These are phyloP conservation scores for Dioszegia aurantiaca DNA, from an alignment of 768 basidiomycete genomes.

Conservation along the genomic window DNA sequence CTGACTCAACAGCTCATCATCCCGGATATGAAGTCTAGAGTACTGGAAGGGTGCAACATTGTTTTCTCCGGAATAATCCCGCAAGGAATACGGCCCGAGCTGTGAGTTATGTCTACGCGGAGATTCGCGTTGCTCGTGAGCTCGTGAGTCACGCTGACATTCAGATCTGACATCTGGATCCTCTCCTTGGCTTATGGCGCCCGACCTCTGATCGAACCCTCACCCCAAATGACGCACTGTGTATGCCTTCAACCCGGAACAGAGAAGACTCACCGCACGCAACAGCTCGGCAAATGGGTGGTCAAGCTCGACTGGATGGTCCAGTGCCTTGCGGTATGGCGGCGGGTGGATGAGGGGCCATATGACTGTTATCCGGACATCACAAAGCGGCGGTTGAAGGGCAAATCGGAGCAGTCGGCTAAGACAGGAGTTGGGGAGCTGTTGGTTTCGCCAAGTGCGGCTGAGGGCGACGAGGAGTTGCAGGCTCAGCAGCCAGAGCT, in stretches of 20 bases:
- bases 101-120: too few relatives aligned
- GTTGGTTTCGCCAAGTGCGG: neutral
- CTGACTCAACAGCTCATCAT: constrained; percentile 70
- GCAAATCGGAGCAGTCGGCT: neutral
- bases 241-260: constrained; percentile 85
- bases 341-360: constrained; percentile 69
- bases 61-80: constrained; percentile 95
- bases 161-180: constrained; percentile 70
- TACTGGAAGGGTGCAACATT: constrained; percentile 74
- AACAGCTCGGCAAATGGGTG: constrained; percentile 72
- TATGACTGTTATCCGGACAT: constrained; percentile 45
- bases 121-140: too few relatives aligned
- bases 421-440: constrained; percentile 8
- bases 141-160: constrained; percentile 4
- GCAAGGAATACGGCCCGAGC: constrained; percentile 73
- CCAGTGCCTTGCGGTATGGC: constrained; percentile 86
- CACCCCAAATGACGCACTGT: constrained; percentile 73
- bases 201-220: constrained; percentile 63
- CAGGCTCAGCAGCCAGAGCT: neutral
- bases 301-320: constrained; percentile 88
- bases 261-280: constrained; percentile 82
- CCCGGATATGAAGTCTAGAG: constrained; percentile 69
- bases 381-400: constrained; percentile 1
- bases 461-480: neutral
- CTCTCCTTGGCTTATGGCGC: constrained; percentile 87